Evolutionary conservation across 768 basidiomycete genomes (phyloP).

Genomic region (Leccinum subgranulosum): DNA sequence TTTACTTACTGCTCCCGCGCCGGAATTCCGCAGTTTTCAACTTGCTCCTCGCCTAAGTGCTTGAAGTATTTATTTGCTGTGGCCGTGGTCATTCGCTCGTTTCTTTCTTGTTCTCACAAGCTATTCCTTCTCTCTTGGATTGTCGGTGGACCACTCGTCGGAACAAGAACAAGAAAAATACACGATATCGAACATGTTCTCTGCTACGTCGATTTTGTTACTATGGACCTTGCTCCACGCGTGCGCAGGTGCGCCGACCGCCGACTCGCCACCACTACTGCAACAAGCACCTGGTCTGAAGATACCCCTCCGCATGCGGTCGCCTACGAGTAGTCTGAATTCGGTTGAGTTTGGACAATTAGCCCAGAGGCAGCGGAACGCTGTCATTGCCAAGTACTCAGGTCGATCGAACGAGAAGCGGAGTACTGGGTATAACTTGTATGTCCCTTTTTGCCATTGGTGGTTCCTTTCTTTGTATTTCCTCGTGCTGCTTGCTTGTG

Average conservation of each 20-base stretch:
- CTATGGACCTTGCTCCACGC: constrained; percentile 11
- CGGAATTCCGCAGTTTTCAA: constrained; percentile 5
- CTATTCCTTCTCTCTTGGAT: background rate
- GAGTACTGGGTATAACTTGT: constrained; percentile 52
- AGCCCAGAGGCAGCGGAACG: constrained; percentile 46
- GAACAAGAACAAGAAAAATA: background rate
- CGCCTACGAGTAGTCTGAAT: constrained; percentile 1
- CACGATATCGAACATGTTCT: constrained; percentile 16
- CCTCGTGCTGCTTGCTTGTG: background rate
- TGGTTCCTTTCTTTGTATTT: too few relatives aligned
- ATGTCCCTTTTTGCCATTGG: constrained; percentile 14
- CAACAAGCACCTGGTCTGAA: constrained; percentile 10
- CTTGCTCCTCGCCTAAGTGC: background rate
- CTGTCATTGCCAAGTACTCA: constrained; percentile 47
- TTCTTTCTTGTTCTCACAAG: background rate
- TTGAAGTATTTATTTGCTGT: constrained; percentile 1
- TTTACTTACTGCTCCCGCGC: background rate
- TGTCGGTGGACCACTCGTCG: background rate
- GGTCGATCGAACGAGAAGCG: constrained; percentile 34
- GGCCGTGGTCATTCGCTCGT: background rate
- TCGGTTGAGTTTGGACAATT: constrained; percentile 6
- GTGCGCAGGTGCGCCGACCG: constrained; percentile 14
- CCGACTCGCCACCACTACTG: background rate
- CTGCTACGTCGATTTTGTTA: constrained; percentile 8
- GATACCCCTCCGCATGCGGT: constrained; percentile 22